These are phyloP conservation scores for Singerocomus rubriflavus DNA, from an alignment of 1,284 basidiomycete genomes.

Conservation along the genomic window DNA sequence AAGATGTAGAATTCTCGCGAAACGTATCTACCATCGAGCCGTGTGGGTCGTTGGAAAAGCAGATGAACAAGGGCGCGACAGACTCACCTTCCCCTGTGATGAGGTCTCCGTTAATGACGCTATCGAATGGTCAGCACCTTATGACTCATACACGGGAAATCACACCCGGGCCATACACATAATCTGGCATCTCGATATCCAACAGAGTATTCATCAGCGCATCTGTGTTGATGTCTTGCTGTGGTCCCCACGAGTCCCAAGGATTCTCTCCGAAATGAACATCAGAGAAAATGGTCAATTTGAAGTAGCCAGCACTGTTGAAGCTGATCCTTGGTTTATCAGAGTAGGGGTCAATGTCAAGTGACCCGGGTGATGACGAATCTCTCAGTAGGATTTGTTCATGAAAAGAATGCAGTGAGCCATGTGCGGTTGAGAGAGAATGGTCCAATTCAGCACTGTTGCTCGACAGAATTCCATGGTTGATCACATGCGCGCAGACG, in stretches of 20 bases:
- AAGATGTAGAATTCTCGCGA: conserved; percentile 48
- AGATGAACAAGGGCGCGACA: background rate
- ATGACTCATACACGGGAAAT: background rate
- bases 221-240: conserved; percentile 58
- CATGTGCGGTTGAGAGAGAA: background rate
- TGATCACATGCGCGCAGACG: conserved; percentile 17
- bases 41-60: background rate
- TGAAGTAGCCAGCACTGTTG: conserved; percentile 54
- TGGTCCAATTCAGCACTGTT: background rate
- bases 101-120: conserved; percentile 62
- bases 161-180: conserved; percentile 45
- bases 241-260: conserved; percentile 62
- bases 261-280: conserved; percentile 69
- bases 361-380: background rate
- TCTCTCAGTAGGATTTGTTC: background rate
- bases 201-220: conserved; percentile 54
- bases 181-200: conserved; percentile 55
- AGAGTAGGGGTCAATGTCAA: conserved; percentile 44
- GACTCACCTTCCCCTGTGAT: conserved; percentile 63
- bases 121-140: conserved; percentile 23
- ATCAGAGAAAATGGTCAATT: conserved; percentile 66
- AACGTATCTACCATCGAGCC: conserved; percentile 50
- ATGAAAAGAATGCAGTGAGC: background rate
- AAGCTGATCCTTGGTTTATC: conserved; percentile 48
- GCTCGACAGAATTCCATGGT: background rate